Base-by-base conservation (phyloP, 768 basidiomycete species). In the Coprinopsis sp. region DNA sequence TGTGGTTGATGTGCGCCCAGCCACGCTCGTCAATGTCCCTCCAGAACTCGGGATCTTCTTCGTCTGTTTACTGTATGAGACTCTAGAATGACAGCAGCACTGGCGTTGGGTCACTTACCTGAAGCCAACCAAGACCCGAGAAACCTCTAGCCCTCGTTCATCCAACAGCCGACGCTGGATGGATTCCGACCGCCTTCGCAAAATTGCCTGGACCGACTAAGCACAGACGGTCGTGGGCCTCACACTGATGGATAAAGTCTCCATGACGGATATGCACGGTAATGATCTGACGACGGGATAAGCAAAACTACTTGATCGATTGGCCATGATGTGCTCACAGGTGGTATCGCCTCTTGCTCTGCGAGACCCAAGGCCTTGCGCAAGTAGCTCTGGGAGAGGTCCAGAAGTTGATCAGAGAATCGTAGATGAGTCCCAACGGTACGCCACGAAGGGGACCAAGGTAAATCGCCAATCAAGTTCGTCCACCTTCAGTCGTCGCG, bases 211-310 rank as follows among this genome's bases (percentile, higher is more conserved):
- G 27, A n/a, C n/a, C n/a, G n/a, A n/a, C n/a, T n/a, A n/a, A n/a
- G n/a, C 47, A 48, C 4, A 39, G 47, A n/a, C 34, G 30, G 7
- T 33, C 55, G 27, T 65, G n/a, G n/a, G n/a, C 60, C 45, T 58
- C 64, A 44, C 66, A 68, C 16, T 55, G 56, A 21, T 54, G 49
- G 6, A 36, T 59, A 55, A 78, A 78, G 52, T 77, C 76, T 4
- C 70, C 70, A 5, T 68, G 69, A 21, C 77, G 71, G 21, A 69
- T 60, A 51, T 78, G 77, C 13, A 78, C 60, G 4, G 72, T 63
- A 50, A 78, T 76, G 48, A 70, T 64, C 68, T 70, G 30, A 27
- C n/a, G n/a, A 37, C 31, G 6, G 21, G 50, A 18, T n/a, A 6
- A 23, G 10, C 34, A 31, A 19, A n/a, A 19, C n/a, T n/a, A n/a